phyloP scores from a whole-genome alignment of 2,329 filamentous ascomycete species.

The Dothidotthia symphoricarpi region DNA sequence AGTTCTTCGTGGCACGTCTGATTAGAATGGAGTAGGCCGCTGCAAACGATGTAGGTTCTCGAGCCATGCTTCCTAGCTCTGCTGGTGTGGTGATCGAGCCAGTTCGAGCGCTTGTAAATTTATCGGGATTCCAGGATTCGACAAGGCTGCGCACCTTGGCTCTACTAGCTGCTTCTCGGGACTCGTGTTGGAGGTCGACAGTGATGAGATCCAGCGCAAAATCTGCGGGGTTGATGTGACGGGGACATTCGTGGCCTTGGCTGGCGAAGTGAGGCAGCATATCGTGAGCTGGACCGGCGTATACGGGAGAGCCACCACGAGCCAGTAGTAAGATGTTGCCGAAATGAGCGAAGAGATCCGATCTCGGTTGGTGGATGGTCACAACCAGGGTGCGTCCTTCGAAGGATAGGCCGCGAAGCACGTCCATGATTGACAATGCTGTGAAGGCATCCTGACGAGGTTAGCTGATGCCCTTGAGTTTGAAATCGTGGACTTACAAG shows the following conservation, averaged over 20 bases:
- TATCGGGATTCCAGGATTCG: slow-evolving; percentile 53
- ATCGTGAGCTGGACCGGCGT: slow-evolving; percentile 60
- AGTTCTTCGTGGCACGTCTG: slow-evolving; percentile 65
- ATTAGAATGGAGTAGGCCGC: slow-evolving; percentile 67
- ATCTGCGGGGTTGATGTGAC: slow-evolving; percentile 72
- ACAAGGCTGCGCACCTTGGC: slow-evolving; percentile 63
- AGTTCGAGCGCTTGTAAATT: slow-evolving; percentile 23
- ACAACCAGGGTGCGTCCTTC: slow-evolving; percentile 72
- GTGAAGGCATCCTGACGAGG: slow-evolving; percentile 77
- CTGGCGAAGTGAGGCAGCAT: slow-evolving; percentile 66
- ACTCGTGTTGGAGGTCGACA: slow-evolving; percentile 66
- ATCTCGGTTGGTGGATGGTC: slow-evolving; percentile 76
- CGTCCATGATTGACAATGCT: slow-evolving; percentile 68
- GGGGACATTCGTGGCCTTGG: slow-evolving; percentile 64
- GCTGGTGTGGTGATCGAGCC: slow-evolving; percentile 62
- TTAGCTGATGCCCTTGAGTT: too few species aligned
- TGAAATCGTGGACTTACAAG: too few species aligned
- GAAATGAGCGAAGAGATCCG: slow-evolving; percentile 69
- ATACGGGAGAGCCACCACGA: slow-evolving; percentile 66
- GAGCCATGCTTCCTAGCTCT: slow-evolving; percentile 67
- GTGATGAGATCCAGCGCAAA: slow-evolving; percentile 77
- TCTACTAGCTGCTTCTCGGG: slow-evolving; percentile 61
- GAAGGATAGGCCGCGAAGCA: slow-evolving; percentile 66
- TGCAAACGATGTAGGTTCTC: slow-evolving; percentile 60
- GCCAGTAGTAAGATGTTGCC: slow-evolving; percentile 70